Evolutionary conservation across 768 basidiomycete species (phyloP).

Genomic region (Lactarius quietus): DNA sequence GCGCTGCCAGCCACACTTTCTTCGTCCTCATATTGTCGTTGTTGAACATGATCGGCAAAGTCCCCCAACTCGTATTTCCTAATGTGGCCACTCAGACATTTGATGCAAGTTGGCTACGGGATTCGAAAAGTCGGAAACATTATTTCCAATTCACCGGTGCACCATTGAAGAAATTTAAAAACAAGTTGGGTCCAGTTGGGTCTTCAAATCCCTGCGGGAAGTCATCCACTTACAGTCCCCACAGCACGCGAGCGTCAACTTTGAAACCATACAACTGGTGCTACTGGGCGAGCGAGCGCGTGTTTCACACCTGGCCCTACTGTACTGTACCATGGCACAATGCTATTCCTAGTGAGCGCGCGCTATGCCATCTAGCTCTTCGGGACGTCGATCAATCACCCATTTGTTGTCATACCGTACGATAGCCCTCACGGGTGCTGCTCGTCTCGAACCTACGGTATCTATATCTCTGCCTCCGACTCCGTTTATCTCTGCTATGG

Average conservation of each 20-base stretch:
- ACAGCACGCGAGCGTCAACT: neutral
- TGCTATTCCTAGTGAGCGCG: neutral
- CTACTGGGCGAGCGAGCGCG: neutral
- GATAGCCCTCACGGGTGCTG: neutral
- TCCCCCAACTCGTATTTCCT: too few species aligned
- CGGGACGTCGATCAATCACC: neutral
- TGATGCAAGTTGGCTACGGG: too few species aligned
- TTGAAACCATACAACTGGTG: neutral
- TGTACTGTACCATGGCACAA: neutral
- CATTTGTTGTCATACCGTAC: neutral
- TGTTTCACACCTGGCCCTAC: neutral
- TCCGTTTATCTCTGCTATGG: neutral
- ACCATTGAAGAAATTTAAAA: too few species aligned
- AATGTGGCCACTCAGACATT: too few species aligned
- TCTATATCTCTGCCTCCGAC: neutral
- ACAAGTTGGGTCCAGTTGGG: too few species aligned
- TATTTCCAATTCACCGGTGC: too few species aligned
- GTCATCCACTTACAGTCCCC: neutral
- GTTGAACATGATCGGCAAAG: too few species aligned
- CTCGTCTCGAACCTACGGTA: neutral
- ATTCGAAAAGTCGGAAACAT: too few species aligned
- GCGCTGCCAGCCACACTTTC: too few species aligned
- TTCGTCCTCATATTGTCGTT: too few species aligned
- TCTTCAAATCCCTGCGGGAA: too few species aligned
- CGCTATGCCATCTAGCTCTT: neutral